Base-by-base conservation (phyloP, 371 early-diverging fungal species). In the Apophysomyces sp. region DNA sequence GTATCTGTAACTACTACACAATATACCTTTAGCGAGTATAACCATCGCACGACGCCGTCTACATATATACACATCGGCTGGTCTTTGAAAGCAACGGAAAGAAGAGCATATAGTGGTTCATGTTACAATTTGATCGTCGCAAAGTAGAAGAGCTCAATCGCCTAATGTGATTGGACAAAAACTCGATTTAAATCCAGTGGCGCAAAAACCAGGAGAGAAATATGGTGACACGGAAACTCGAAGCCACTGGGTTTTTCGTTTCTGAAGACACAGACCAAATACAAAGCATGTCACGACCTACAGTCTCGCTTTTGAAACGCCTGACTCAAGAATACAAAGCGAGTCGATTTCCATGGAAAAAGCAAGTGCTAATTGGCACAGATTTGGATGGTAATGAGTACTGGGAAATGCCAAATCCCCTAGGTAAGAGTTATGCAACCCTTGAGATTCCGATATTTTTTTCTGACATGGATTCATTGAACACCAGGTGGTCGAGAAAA, bases 371-470 rank as follows among this genome's bases (percentile, higher is more conserved):
- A 55, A 76, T 83, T 8, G 90, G 90, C 6, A 72, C 67, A 53
- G 90, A 90, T 68, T 65, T 83, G 12, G 71, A 76, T 18, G 90
- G 90, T 21, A 88, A 90, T 62, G 84, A 88, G 71, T 90, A 88
- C 67, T 90, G 86, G 81, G 89, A 90, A 66, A 84, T 82, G 39
- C 87, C 90, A 5, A 83, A 84, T 63, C 72, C 86, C 40, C 72
- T 79, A 65, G 80, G 83, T 80, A 69, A 58, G 15, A 15, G 3
- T 29, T 54, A 54, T 54, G 54, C 30, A 54, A 30, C 1, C 13
- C 56, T 24, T 55, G 36, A 31, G 15, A 9, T 36, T 16, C 32
- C 29, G 29, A 32, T 21, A 18, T 18, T 13, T 11, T 2, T 54
- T 11, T 24, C 15, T 9, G 15, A 44, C 11, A 61, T 21, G 32